phyloP scores from a whole-genome alignment of 345 rosid species.

The Salix exigua region DNA sequence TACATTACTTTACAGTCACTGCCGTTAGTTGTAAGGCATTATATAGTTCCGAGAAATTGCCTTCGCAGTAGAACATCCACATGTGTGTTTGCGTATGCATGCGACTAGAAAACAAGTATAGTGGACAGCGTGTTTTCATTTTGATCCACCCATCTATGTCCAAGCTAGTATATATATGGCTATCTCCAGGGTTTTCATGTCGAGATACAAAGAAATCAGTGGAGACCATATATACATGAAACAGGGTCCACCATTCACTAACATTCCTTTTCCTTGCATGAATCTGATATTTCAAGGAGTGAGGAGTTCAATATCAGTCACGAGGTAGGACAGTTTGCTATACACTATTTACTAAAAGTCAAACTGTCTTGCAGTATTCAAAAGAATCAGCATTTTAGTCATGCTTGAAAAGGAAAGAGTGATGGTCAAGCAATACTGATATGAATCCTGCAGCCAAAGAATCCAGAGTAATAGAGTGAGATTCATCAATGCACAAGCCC shows the following conservation, averaged over 20 bases:
- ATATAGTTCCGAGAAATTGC: too few relatives aligned
- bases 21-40: neutral
- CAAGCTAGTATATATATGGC: too few relatives aligned
- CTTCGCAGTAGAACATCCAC: neutral
- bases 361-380: neutral
- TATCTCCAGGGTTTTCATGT: neutral
- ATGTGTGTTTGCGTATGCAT: neutral
- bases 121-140: neutral
- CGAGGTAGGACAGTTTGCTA: neutral
- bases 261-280: neutral
- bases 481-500: too few relatives aligned
- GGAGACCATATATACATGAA: neutral
- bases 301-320: neutral
- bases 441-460: too few relatives aligned
- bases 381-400: too few relatives aligned
- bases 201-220: neutral
- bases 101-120: too few relatives aligned
- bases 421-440: too few relatives aligned
- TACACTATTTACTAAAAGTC: neutral
- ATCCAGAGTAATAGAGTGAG: too few relatives aligned
- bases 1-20: conserved; percentile 4
- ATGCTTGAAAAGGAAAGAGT: too few relatives aligned
- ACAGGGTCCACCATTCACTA: conserved; percentile 1
- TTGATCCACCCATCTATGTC: neutral
- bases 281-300: neutral